Conservation (phyloP, 1,284 basidiomycete species). For the Hemileia vastatrix region DNA sequence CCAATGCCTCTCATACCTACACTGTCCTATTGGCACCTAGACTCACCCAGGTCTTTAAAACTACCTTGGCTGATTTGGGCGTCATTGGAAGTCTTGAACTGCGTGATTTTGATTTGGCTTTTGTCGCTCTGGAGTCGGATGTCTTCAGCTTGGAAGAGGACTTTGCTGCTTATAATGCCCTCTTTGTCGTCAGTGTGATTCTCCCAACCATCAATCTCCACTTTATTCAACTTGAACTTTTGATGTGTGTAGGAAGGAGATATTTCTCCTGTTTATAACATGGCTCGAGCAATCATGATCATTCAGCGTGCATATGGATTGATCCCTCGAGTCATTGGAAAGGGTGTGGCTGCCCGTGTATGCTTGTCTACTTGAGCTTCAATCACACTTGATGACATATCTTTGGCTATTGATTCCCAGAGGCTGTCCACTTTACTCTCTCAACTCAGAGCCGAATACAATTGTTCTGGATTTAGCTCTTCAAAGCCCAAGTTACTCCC, state of each 20-base stretch:
- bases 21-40: constrained; percentile 83
- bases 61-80: constrained; percentile 78
- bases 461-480: constrained; percentile 26
- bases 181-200: constrained; percentile 15
- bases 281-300: constrained; percentile 72
- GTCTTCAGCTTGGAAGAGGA: constrained; percentile 77
- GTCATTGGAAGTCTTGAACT: constrained; percentile 80
- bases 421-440: constrained; percentile 65
- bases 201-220: not conserved
- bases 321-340: constrained; percentile 85
- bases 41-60: constrained; percentile 69
- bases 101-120: constrained; percentile 77
- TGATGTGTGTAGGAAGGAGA: constrained; percentile 68
- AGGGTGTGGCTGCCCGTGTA: constrained; percentile 81
- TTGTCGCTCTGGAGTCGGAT: constrained; percentile 84
- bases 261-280: constrained; percentile 77
- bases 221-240: not conserved
- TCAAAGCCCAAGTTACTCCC: constrained; percentile 27
- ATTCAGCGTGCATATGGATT: constrained; percentile 77
- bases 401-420: constrained; percentile 52
- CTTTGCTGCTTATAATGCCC: constrained; percentile 50
- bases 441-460: constrained; percentile 49
- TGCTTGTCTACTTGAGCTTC: constrained; percentile 34
- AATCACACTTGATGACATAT: too few species aligned
- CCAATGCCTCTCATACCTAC: constrained; percentile 57